phyloP scores from a whole-genome alignment of 2,329 filamentous ascomycete genomes.

The Fusarium torulosum region DNA sequence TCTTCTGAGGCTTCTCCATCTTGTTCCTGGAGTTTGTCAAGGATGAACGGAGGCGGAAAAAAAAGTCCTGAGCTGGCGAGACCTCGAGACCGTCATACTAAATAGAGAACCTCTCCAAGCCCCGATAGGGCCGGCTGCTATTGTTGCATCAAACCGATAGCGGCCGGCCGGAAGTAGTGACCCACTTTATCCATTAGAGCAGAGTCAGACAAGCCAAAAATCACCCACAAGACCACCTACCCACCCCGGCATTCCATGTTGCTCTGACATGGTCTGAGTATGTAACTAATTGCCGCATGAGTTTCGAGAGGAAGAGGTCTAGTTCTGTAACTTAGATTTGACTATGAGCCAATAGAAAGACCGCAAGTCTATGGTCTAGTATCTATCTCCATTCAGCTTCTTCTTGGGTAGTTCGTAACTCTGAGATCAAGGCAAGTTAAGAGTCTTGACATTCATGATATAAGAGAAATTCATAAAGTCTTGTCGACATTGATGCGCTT shows the following conservation, averaged over 20 bases:
- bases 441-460: not conserved
- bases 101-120: slow-evolving; percentile 14
- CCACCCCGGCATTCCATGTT: slow-evolving; percentile 22
- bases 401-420: not conserved
- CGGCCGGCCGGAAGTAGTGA: slow-evolving; percentile 35
- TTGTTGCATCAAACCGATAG: slow-evolving; percentile 37
- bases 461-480: not conserved
- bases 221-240: slow-evolving; percentile 14
- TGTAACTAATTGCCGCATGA: slow-evolving; percentile 8
- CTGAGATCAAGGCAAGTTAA: not conserved
- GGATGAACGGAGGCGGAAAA: slow-evolving; percentile 42
- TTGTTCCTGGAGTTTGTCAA: slow-evolving; percentile 39
- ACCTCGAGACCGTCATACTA: slow-evolving; percentile 29
- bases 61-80: slow-evolving; percentile 12
- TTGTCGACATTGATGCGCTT: not conserved
- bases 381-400: not conserved
- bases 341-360: slow-evolving; percentile 15
- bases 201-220: not conserved
- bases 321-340: not conserved
- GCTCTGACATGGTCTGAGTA: not conserved
- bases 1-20: slow-evolving; percentile 69
- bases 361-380: not conserved
- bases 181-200: slow-evolving; percentile 22
- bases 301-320: not conserved
- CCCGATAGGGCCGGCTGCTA: slow-evolving; percentile 35